phyloP scores from a whole-genome alignment of 179 eudicot genomes.

The Vitellaria paradoxa region DNA sequence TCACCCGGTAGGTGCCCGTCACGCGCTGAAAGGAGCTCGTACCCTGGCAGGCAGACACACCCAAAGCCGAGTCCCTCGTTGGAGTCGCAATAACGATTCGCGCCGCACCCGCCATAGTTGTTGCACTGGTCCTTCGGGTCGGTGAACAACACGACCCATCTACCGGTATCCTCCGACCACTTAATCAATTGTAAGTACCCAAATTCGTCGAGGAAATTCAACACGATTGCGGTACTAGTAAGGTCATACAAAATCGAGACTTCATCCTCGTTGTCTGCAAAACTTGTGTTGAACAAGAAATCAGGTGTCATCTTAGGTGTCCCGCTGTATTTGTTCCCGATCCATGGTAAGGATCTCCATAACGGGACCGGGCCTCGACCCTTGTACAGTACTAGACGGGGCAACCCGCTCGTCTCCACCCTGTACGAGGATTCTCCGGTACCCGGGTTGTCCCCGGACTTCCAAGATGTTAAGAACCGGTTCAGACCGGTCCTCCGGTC shows the following conservation, averaged over 20 bases:
- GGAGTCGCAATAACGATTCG: constrained; percentile 10
- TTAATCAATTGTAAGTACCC: neutral
- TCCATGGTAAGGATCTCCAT: constrained; percentile 22
- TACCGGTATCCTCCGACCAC: neutral
- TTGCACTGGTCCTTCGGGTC: constrained; percentile 17
- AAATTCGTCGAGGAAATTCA: neutral
- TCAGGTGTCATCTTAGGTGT: neutral
- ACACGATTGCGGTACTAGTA: neutral
- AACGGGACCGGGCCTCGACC: neutral
- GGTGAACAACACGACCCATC: constrained; percentile 14
- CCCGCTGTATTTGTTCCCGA: too few species aligned
- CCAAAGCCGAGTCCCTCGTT: constrained; percentile 18
- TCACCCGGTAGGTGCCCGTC: constrained; percentile 33
- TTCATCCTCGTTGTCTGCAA: too few species aligned
- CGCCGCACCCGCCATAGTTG: constrained; percentile 18
- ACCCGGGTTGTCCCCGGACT: constrained; percentile 23
- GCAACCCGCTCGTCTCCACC: constrained; percentile 15
- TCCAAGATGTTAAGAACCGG: constrained; percentile 28
- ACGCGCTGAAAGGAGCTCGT: constrained; percentile 22
- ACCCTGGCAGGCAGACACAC: constrained; percentile 28
- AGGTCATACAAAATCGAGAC: neutral
- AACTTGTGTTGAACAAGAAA: constrained; percentile 12
- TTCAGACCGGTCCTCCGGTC: constrained; percentile 21
- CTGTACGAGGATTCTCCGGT: constrained; percentile 18
- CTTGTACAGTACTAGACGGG: constrained; percentile 14